Evolutionary conservation across 2,329 filamentous ascomycete genomes (phyloP).

Genomic region (Lecanicillium sp.): DNA sequence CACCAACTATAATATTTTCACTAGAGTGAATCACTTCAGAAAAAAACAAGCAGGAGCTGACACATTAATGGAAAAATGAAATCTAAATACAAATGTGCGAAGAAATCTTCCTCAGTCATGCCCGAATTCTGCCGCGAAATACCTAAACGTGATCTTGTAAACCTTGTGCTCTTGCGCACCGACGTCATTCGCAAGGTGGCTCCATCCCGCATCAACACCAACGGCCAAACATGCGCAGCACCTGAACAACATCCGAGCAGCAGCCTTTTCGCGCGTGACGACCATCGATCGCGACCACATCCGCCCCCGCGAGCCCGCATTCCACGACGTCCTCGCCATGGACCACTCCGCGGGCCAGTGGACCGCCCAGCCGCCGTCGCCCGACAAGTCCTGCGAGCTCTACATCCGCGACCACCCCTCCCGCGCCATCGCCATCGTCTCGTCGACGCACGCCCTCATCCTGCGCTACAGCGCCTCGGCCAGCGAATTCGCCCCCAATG

Average conservation of each 20-base stretch:
- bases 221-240: neutral
- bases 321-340: too few relatives aligned
- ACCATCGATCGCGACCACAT: neutral
- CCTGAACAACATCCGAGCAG: neutral
- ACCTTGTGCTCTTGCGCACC: neutral
- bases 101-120: too few relatives aligned
- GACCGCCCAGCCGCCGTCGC: constrained; percentile 41
- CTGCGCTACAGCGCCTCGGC: constrained; percentile 70
- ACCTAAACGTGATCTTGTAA: neutral
- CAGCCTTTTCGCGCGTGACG: constrained; percentile 2
- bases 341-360: constrained; percentile 41
- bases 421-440: constrained; percentile 81
- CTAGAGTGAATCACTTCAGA: too few relatives aligned
- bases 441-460: constrained; percentile 71
- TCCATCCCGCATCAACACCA: constrained; percentile 2
- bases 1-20: too few relatives aligned
- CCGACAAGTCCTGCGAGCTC: constrained; percentile 65
- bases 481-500: constrained; percentile 53
- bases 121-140: too few relatives aligned
- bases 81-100: too few relatives aligned
- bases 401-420: constrained; percentile 81
- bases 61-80: too few relatives aligned
- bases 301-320: constrained; percentile 13
- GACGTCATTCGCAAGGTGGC: constrained; percentile 7
- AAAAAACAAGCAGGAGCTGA: too few relatives aligned